Evolutionary conservation across 78 protist species (phyloP), one percentile per base, ranked within the genome.

Genomic region (Dictyostelium purpureum): DNA sequence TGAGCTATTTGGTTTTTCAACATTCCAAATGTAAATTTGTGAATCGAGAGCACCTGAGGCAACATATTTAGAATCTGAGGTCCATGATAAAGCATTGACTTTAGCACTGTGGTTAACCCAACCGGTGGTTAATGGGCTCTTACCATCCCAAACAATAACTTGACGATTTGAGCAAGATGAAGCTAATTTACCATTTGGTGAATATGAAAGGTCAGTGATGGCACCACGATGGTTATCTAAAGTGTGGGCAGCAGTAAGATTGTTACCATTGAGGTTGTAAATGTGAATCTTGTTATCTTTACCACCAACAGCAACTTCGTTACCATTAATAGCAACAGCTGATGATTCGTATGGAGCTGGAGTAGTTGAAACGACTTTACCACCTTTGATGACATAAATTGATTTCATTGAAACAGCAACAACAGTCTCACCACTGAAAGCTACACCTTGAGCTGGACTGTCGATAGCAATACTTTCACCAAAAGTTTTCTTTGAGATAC

Each of bases 41-140:
- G 75, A 18, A 85, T 97, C 98, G 28, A 97, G 80, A 14, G 91
- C 88, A 6, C 87, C 95, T 5, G 96, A 69, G 9, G 93, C 98
- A 37, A 97, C 18, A 67, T 73, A 67, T 37, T 54, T 45, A 21
- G 76, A 26, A 56, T 95, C 94, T 16, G 96, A 31, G 1, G 97
- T n/a, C 97, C 97, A 97, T 5, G 97, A 70, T 42, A 97, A 21
- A 26, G 79, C 18, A 88, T 76, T 96, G 57, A 97, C 76, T 69
- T 95, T 90, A 24, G 97, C 98, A 18, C 74, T 40, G 87, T 97
- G 98, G 79, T 89, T 85, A 7, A 88, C 91, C 97, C 97, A 96
- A 37, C 96, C 90, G 47, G 56, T 79, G 11, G 21, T 6, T 43
- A 49, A 79, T 1, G 9, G 18, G 33, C 37, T 59, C 66, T 79